Base-by-base conservation (phyloP, 2,329 filamentous ascomycete genomes). In the Chrysoporthe puriensis region DNA sequence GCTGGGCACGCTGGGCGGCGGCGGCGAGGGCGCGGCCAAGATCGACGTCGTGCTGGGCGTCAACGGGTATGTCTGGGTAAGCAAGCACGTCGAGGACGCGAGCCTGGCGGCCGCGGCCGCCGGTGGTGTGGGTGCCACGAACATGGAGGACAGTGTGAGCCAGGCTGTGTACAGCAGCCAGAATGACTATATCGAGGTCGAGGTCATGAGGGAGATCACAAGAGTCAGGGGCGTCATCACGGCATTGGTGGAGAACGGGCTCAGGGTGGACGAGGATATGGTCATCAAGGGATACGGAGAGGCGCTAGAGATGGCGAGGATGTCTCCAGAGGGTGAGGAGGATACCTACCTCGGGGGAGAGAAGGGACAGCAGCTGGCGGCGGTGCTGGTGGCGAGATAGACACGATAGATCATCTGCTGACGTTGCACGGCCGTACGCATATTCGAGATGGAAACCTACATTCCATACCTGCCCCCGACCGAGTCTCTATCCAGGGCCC, bases 21-120 rank as follows among this genome's bases (percentile, higher is more conserved):
- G 26, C 34, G 68, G 68, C 5, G 73, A 83, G 70, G 83, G 85
- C 44, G 84, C 86, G 44, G 85, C 87, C 63, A 90, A 89, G 70
- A 87, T 99, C 40, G 93, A 97, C 76, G 88, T 98, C 8, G 86
- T 97, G 63, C 84, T 99, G 0, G 96, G 96, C 2, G 96, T 99
- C 50, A 99, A 99, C 75, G 96, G 96, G 0, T 98, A 96, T 77
- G 94, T 98, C 68, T 99, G 93, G 91, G 94, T 98, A 75, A 90
- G 90, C 79, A 94, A 93, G 81, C 93, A 97, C 74, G 82, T 91
- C 8, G 89, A 92, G 72, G 86, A 85, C 46, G 84, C 85, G n/a
- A 79, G 79, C 5, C 77, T 77, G 8, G 74, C 79, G 52, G 76
- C 79, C 50, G 81, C 85, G 56, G 80, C 82, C n/a, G 77, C 79